Conservation (phyloP, 495 filamentous ascomycete genomes). For the Xylaria bambusicola region DNA sequence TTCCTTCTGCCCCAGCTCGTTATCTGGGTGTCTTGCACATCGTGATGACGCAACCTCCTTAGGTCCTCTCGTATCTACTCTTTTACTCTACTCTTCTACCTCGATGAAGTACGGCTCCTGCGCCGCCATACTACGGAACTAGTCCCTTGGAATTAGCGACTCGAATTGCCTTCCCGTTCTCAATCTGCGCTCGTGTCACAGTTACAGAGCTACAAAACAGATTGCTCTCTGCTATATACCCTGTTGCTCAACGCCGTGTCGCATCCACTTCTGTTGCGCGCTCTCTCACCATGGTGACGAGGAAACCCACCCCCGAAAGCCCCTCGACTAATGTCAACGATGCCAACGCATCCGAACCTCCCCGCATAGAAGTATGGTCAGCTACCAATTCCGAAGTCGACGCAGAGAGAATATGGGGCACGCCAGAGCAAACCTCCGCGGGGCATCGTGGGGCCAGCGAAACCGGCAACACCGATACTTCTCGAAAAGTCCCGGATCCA, state of each 20-base stretch:
- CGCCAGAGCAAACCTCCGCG: constrained; percentile 20
- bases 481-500: constrained; percentile 27
- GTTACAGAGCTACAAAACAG: too few relatives aligned
- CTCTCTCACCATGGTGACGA: constrained; percentile 33
- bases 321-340: constrained; percentile 25
- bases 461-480: constrained; percentile 15
- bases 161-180: not conserved
- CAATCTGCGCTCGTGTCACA: too few relatives aligned
- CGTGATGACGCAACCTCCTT: constrained; percentile 20
- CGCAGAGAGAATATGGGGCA: constrained; percentile 39
- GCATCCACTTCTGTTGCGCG: not conserved
- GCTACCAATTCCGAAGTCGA: constrained; percentile 37
- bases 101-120: not conserved
- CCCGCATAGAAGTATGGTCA: constrained; percentile 35
- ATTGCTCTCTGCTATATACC: not conserved
- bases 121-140: not conserved
- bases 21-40: not conserved
- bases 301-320: constrained; percentile 43
- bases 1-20: not conserved
- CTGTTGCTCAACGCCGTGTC: not conserved
- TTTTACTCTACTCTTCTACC: constrained; percentile 2
- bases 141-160: not conserved
- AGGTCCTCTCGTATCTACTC: not conserved
- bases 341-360: constrained; percentile 29
- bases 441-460: constrained; percentile 16